Evolutionary conservation across 352 stramenopile species (phyloP).

Genomic region (Plasmopara viticola): DNA sequence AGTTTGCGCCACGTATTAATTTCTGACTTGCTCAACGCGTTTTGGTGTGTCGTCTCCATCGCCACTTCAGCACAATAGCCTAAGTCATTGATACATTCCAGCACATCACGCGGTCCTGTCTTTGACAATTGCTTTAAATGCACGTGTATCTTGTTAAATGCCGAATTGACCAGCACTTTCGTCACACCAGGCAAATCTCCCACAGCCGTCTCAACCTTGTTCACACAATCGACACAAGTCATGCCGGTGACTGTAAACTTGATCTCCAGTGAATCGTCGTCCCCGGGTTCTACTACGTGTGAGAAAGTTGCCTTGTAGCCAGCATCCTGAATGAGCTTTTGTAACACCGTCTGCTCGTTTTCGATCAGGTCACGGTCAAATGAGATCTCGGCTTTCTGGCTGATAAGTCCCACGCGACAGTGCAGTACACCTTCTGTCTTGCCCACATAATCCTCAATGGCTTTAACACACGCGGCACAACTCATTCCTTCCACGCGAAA

Average conservation of each 20-base stretch:
- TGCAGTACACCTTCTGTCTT: conserved; percentile 60
- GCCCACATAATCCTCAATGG: conserved; percentile 73
- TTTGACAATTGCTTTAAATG: conserved; percentile 74
- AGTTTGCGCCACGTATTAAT: conserved; percentile 70
- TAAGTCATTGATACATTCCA: conserved; percentile 58
- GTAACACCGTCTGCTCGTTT: conserved; percentile 39
- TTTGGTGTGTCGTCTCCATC: conserved; percentile 47
- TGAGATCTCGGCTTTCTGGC: conserved; percentile 76
- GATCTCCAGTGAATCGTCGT: conserved; percentile 75
- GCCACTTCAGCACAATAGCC: conserved; percentile 59
- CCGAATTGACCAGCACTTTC: conserved; percentile 58
- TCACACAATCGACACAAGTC: conserved; percentile 52
- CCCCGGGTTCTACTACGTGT: conserved; percentile 63
- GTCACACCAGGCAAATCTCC: conserved; percentile 60
- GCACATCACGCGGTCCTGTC: conserved; percentile 62
- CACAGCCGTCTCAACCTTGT: conserved; percentile 63
- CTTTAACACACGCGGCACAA: conserved; percentile 82
- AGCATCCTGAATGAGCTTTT: conserved; percentile 62
- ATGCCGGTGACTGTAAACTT: conserved; percentile 74
- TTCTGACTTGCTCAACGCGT: conserved; percentile 62
- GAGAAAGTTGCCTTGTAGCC: conserved; percentile 78
- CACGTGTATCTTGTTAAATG: conserved; percentile 65
- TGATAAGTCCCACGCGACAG: conserved; percentile 79
- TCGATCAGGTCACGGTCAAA: conserved; percentile 72
- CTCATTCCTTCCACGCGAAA: conserved; percentile 85